Conservation (phyloP, 2,329 filamentous ascomycete genomes). For the Aspergillus quadricinctus region DNA sequence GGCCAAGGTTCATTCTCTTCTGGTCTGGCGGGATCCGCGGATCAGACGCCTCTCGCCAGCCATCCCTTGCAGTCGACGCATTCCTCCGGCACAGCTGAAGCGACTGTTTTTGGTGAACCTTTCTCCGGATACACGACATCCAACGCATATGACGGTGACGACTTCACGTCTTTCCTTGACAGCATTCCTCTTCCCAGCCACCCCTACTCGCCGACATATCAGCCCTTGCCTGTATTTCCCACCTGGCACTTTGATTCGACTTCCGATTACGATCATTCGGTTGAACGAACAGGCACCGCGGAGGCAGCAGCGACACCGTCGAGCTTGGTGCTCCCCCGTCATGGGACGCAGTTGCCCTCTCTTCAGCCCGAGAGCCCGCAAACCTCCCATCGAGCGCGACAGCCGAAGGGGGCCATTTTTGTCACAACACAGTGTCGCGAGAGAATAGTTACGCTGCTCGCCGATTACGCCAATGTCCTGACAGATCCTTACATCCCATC, state of each 20-base stretch:
- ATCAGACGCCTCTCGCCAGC: slow-evolving; percentile 11
- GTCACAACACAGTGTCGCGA: slow-evolving; percentile 30
- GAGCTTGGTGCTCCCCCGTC: slow-evolving; percentile 28
- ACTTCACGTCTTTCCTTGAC: slow-evolving; percentile 33
- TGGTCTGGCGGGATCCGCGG: slow-evolving; percentile 4
- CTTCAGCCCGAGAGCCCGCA: slow-evolving; percentile 30
- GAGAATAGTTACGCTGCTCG: slow-evolving; percentile 19
- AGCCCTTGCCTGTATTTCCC: slow-evolving; percentile 30
- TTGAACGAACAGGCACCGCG: slow-evolving; percentile 12
- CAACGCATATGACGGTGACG: slow-evolving; percentile 24
- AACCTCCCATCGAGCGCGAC: slow-evolving; percentile 19
- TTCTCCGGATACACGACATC: slow-evolving; percentile 21
- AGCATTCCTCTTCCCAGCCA: slow-evolving; percentile 31
- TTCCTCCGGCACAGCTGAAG: slow-evolving; percentile 10
- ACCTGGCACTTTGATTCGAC: slow-evolving; percentile 19
- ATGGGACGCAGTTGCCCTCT: slow-evolving; percentile 30
- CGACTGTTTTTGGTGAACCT: slow-evolving; percentile 18
- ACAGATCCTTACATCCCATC: slow-evolving; percentile 25
- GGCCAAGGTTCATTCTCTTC: slow-evolving; percentile 10
- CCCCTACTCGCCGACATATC: slow-evolving; percentile 30
- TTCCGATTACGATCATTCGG: slow-evolving; percentile 22
- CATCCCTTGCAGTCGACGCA: slow-evolving; percentile 4
- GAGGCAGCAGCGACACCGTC: slow-evolving; percentile 19
- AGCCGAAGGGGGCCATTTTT: slow-evolving; percentile 25
- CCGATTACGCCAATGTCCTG: slow-evolving; percentile 25